These are phyloP conservation scores for Aureobasidium sp. DNA, from an alignment of 2,329 filamentous ascomycete species.

Conservation along the genomic window DNA sequence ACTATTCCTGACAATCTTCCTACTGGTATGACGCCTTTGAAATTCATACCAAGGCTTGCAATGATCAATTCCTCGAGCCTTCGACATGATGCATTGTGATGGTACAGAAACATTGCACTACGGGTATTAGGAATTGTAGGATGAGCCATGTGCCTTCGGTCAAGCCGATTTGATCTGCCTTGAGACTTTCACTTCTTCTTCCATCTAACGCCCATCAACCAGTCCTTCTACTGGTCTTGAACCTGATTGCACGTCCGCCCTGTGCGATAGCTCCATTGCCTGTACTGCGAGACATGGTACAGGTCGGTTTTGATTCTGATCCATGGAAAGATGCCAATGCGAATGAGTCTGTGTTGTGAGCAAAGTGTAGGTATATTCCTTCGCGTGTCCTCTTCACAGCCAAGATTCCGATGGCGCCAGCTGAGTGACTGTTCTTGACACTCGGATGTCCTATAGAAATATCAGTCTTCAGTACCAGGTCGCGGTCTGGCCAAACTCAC, in stretches of 20 bases:
- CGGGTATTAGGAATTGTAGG: not conserved
- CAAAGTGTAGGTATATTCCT: conserved; percentile 82
- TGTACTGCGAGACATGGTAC: conserved; percentile 76
- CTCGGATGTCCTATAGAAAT: conserved; percentile 57
- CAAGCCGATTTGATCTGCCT: no score
- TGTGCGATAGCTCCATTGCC: conserved; percentile 45
- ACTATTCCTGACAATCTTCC: no score
- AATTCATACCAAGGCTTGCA: no score
- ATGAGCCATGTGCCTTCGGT: not conserved
- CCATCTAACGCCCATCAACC: not conserved
- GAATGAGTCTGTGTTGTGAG: conserved; percentile 87
- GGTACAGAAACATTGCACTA: not conserved
- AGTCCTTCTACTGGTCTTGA: not conserved
- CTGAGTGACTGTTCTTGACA: conserved; percentile 67
- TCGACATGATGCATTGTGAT: not conserved
- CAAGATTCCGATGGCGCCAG: conserved; percentile 83
- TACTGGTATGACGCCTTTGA: no score
- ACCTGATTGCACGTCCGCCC: conserved; percentile 31
- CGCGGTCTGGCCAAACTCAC: conserved; percentile 28
- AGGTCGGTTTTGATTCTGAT: conserved; percentile 63
- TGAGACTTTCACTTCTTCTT: not conserved
- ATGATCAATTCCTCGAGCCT: not conserved
- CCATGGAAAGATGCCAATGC: conserved; percentile 79
- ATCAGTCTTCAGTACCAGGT: conserved; percentile 2
- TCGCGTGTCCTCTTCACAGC: conserved; percentile 73